Base-by-base conservation (phyloP, 2,329 filamentous ascomycete genomes). In the Arthrinium phaeospermum region DNA sequence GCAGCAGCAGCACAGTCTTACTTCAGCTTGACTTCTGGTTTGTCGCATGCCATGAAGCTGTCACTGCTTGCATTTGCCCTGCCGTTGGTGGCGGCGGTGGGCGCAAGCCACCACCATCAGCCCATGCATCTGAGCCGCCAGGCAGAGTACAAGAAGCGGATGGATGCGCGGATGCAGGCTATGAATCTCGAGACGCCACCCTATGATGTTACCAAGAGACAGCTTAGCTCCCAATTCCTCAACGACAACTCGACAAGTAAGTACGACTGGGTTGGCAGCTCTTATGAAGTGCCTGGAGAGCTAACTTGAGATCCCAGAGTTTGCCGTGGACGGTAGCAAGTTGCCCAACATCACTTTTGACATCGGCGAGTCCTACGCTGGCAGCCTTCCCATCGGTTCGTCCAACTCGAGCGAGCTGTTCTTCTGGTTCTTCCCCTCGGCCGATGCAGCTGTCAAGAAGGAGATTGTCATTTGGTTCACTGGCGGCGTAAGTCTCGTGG, bases 331-430 rank as follows among this genome's bases (percentile, higher is more conserved):
- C 77, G 89, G 91, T 46, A 86, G 84, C 1, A 85, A 83, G 0
- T 85, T 93, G 71, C 91, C 91, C 1, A 89, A 92, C n/a, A 89
- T 93, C 2, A 80, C 87, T 69, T 93, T 91, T 75, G 90, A 93
- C 73, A 83, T 91, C 68, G 86, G 86, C 71, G 88, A 90, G 78
- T 89, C 86, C 0, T 91, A 90, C 77, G 84, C 89, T 67, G 89
- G 89, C 19, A 81, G 88, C 49, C 79, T 91, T 16, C 88, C 89
- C 12, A 89, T 91, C 71, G 80, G 75, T 68, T 85, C 86, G 13
- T 77, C 82, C 0, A 77, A 86, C 53, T 79, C 80, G 53, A 75
- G 71, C 10, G 78, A 81, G 46, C 81, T 90, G 0, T 90, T 86
- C 78, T 90, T 89, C 76, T 90, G 86, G 86, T 89, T 89, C 81